A percentile compares a stretch with the other conserved stretches of the same genome.
phyloP scores from a whole-genome alignment of 768 basidiomycete species.

The Agrocybe pediades region DNA sequence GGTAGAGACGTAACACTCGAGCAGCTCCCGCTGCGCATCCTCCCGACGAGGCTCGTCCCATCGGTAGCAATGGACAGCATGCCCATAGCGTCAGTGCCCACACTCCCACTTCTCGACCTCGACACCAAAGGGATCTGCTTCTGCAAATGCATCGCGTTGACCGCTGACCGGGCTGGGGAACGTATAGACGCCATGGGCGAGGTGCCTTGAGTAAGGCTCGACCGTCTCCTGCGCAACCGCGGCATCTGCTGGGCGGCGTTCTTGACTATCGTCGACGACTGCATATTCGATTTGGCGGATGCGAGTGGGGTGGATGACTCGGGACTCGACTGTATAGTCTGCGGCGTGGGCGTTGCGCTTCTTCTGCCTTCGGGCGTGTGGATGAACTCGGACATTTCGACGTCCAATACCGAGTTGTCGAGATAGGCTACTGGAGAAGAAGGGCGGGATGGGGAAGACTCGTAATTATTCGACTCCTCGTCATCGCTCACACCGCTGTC shows the following conservation, averaged over 20 bases:
- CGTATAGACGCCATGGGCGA: conserved; percentile 62
- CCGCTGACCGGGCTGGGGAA: conserved; percentile 53
- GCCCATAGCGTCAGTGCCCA: conserved; percentile 23
- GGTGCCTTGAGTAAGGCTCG: conserved; percentile 56
- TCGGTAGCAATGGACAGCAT: conserved; percentile 31
- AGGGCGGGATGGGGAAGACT: conserved; percentile 4
- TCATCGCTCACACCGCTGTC: conserved; percentile 24
- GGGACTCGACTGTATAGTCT: conserved; percentile 12
- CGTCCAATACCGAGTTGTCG: conserved; percentile 21
- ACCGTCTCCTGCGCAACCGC: conserved; percentile 60
- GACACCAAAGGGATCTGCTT: conserved; percentile 40
- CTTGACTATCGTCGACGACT: conserved; percentile 23
- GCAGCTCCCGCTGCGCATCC: conserved; percentile 57
- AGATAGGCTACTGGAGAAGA: conserved; percentile 10
- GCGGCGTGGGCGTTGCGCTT: conserved; percentile 30
- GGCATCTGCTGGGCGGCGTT: conserved; percentile 23
- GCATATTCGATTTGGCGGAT: conserved; percentile 12
- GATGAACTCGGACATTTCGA: conserved; percentile 15
- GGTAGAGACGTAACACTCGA: conserved; percentile 28
- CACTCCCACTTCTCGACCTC: conserved; percentile 51
- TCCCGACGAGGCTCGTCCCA: conserved; percentile 45
- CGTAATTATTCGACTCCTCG: conserved; percentile 1
- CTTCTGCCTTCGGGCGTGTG: conserved; percentile 13
- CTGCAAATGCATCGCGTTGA: conserved; percentile 52
- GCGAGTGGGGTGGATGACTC: conserved; percentile 10